Evolutionary conservation across 129 eudicot genomes (phyloP).

Genomic region (Scalesia atractyloides): DNA sequence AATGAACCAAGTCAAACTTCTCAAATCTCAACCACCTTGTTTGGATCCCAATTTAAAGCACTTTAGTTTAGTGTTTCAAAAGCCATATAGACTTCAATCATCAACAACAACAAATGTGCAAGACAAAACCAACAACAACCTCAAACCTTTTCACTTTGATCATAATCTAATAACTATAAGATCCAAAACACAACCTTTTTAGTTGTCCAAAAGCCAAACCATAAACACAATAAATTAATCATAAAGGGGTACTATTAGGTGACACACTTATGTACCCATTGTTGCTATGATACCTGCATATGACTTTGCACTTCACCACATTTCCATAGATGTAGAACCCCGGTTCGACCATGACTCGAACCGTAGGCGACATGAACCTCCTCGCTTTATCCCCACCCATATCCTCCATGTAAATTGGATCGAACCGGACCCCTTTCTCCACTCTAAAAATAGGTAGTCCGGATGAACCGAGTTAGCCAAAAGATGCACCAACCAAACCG

Average conservation of each 20-base stretch:
- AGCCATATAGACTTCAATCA: slow-evolving; percentile 33
- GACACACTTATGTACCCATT: slow-evolving; percentile 33
- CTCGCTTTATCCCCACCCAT: slow-evolving; percentile 78
- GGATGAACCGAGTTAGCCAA: slow-evolving; percentile 94
- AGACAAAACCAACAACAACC: slow-evolving; percentile 33
- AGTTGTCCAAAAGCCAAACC: slow-evolving; percentile 39
- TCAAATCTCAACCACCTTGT: slow-evolving; percentile 14
- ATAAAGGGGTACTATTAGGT: slow-evolving; percentile 33
- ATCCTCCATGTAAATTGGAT: slow-evolving; percentile 91
- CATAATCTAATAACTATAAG: neutral
- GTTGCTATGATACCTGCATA: slow-evolving; percentile 68
- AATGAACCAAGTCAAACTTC: slow-evolving; percentile 34
- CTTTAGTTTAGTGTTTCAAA: slow-evolving; percentile 24
- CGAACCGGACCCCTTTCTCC: slow-evolving; percentile 67
- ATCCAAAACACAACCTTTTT: slow-evolving; percentile 15
- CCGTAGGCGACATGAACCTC: slow-evolving; percentile 55
- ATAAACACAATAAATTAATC: slow-evolving; percentile 20
- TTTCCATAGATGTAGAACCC: slow-evolving; percentile 92
- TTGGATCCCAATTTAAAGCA: slow-evolving; percentile 19
- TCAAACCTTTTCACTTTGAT: slow-evolving; percentile 30
- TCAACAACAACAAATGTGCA: slow-evolving; percentile 36
- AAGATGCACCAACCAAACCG: slow-evolving; percentile 91
- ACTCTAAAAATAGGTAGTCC: slow-evolving; percentile 74
- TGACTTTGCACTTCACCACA: slow-evolving; percentile 96
- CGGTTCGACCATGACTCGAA: slow-evolving; percentile 86